Evolutionary conservation across 176 grass and related monocot genomes (phyloP), one percentile per base, ranked within the genome.

Genomic region (Oryza australiensis): DNA sequence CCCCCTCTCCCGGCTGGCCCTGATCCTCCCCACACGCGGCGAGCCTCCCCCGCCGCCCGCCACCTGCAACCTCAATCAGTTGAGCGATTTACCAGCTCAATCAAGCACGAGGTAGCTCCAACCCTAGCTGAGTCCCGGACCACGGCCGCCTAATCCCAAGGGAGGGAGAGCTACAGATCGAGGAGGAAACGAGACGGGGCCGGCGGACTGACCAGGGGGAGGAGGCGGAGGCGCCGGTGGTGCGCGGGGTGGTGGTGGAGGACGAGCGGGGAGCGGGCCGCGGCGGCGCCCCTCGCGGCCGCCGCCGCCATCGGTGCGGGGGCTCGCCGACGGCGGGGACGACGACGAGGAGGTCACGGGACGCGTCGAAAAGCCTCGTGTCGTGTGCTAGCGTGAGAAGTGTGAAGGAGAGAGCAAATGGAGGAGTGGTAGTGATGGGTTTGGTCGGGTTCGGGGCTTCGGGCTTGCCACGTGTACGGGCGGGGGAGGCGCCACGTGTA

Each of bases 221-320:
- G 72, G 34, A 71, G 64, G 26, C 26, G 72, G 34, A 71, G 64
- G 26, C 26, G 53, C 0, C 53, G 53, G 7, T 23, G 53, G 53
- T 14, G 41, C 28, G 62, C 16, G 37, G 53, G 70, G 78, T 84
- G 78, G 65, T 34, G 33, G 35, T 74, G 68, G 71, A 87, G 67
- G 64, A 94, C 82, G 49, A 90, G 68, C 55, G 90, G 88, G 27
- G 82, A 91, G 46, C 92, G 90, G 23, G 55, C 42, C 14, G 71
- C 38, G 20, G 86, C 86, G 20, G 86, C 84, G 64, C 48, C 79
- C 51, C 86, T 89, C 64, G 76, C 75, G 11, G 74, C 78, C 53
- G 77, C 62, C 13, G 77, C 60, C 18, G 88, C 88, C 95, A 92
- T 91, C 13, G 33, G 24, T 26, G 77, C 12, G 23, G 1, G 24